These are phyloP conservation scores for Neurospora sp. DNA, from an alignment of 495 filamentous ascomycete species.

Conservation along the genomic window DNA sequence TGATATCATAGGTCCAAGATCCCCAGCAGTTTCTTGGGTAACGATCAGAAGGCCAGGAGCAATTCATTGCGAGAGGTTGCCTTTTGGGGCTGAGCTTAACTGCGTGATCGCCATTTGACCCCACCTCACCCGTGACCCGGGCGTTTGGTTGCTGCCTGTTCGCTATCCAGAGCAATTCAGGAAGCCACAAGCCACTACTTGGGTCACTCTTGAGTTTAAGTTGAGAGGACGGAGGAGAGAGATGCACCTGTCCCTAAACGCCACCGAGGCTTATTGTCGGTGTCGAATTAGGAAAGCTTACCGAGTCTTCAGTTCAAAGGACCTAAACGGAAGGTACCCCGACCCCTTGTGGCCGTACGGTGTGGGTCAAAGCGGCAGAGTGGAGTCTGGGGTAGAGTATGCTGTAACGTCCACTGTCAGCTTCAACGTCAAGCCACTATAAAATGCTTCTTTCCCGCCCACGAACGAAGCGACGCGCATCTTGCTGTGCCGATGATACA, in stretches of 20 bases:
- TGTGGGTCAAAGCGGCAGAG: neutral
- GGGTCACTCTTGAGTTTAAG: no score
- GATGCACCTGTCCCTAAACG: neutral
- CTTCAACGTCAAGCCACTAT: neutral
- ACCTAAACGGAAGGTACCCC: neutral
- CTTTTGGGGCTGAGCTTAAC: neutral
- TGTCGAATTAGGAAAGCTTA: neutral
- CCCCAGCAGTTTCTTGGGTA: neutral
- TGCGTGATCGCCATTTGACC: neutral
- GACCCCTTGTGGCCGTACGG: neutral
- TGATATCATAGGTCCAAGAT: neutral
- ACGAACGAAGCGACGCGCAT: neutral
- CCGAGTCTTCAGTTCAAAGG: neutral
- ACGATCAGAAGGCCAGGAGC: no score
- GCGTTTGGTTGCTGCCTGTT: neutral
- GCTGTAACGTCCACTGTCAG: neutral
- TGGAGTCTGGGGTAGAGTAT: neutral
- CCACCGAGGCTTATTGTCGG: neutral
- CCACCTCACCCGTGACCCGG: neutral
- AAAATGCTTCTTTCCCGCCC: neutral
- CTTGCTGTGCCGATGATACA: neutral
- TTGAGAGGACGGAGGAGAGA: neutral
- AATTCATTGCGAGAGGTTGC: neutral
- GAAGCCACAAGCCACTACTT: neutral
- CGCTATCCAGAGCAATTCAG: neutral